phyloP scores from a whole-genome alignment of 2,329 filamentous ascomycete species.

The Dactylonectria macrodidyma region DNA sequence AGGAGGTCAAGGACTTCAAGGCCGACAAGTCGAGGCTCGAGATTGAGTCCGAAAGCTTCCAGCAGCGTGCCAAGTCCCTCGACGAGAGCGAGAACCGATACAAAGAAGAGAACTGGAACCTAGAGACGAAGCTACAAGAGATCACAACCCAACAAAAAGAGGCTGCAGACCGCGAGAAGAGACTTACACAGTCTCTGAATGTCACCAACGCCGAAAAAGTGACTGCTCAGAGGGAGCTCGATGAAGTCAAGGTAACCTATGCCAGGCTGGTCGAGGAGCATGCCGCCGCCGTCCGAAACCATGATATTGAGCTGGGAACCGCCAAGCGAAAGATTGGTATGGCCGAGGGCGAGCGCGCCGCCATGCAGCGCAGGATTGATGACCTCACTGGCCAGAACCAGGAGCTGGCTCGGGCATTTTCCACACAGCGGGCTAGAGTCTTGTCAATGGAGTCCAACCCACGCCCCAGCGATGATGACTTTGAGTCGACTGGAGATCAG shows the following conservation, averaged over 20 bases:
- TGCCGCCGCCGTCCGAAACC: conserved; percentile 80
- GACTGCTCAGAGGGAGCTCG: conserved; percentile 85
- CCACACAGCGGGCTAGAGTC: conserved; percentile 77
- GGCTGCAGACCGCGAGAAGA: conserved; percentile 85
- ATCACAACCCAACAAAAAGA: conserved; percentile 81
- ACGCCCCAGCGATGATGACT: conserved; percentile 73
- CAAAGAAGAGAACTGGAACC: conserved; percentile 98
- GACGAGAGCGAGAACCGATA: conserved; percentile 97
- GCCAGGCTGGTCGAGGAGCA: conserved; percentile 88
- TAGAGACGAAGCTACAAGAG: conserved; percentile 94
- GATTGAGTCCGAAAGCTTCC: conserved; percentile 83
- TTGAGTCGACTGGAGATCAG: conserved; percentile 76
- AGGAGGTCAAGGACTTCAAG: conserved; percentile 82
- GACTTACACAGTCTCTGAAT: conserved; percentile 81
- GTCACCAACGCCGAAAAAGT: conserved; percentile 82
- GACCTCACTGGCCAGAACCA: conserved; percentile 91
- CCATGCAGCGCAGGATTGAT: conserved; percentile 87
- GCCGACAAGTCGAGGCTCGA: conserved; percentile 85
- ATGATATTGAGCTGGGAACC: conserved; percentile 89
- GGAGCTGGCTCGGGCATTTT: conserved; percentile 88
- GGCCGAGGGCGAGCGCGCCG: conserved; percentile 83
- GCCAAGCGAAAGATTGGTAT: conserved; percentile 85
- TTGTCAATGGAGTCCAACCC: conserved; percentile 75
- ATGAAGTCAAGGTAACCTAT: conserved; percentile 87
- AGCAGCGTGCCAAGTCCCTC: conserved; percentile 84